Conservation (phyloP, 2,329 filamentous ascomycete species). For the Biscogniauxia sp. region DNA sequence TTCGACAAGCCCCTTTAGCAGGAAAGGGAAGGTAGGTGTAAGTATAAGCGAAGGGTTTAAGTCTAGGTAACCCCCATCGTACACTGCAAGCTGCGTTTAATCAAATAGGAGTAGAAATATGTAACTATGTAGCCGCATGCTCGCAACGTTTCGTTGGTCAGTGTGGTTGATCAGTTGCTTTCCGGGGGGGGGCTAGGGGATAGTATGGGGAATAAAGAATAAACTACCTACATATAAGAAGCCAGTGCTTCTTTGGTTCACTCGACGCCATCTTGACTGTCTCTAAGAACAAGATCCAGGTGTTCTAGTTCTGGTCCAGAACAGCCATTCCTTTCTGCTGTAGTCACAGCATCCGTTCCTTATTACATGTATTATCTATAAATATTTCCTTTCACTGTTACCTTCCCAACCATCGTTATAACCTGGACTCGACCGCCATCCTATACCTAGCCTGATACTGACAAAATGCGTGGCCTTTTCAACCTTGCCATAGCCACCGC, state of each 20-base stretch:
- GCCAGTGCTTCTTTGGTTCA: conserved; percentile 5
- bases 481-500: conserved; percentile 25
- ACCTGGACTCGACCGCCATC: conserved; percentile 9
- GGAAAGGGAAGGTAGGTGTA: conserved; percentile 16
- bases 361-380: conserved; percentile 14
- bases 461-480: conserved; percentile 27
- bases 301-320: conserved; percentile 25
- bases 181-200: background rate
- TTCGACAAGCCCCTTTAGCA: conserved; percentile 9
- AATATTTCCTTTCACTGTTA: conserved; percentile 18
- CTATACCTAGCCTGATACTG: conserved; percentile 3
- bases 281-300: conserved; percentile 8
- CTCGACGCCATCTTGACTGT: conserved; percentile 10
- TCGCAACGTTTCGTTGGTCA: conserved; percentile 22
- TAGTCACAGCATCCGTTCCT: conserved; percentile 26
- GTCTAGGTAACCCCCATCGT: background rate
- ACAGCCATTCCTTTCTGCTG: conserved; percentile 25
- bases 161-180: background rate
- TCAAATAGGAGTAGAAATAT: conserved; percentile 10
- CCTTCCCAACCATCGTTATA: conserved; percentile 18
- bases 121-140: conserved; percentile 18
- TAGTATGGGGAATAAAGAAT: conserved; percentile 7
- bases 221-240: conserved; percentile 14
- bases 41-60: conserved; percentile 6
- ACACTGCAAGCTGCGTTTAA: background rate